phyloP scores from a whole-genome alignment of 2,329 filamentous ascomycete species.

The Fusarium napiforme region DNA sequence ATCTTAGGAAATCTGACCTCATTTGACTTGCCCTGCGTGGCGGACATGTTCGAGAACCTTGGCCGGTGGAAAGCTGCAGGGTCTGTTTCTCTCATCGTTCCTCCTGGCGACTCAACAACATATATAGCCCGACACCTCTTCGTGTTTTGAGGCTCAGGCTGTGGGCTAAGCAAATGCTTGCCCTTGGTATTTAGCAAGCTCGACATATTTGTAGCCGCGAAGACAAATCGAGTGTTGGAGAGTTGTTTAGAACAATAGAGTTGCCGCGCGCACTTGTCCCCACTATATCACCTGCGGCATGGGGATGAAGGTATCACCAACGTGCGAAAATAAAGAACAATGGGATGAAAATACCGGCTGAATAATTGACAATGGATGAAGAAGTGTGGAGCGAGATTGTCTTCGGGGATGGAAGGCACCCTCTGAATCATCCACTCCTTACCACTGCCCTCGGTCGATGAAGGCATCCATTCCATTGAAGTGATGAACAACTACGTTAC shows the following conservation, averaged over 20 bases:
- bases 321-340: neutral
- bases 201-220: conserved; percentile 6
- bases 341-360: neutral
- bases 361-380: neutral
- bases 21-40: neutral
- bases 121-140: conserved; percentile 21
- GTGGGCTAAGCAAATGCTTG: conserved; percentile 32
- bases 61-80: conserved; percentile 2
- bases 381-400: neutral
- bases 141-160: neutral
- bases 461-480: neutral
- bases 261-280: neutral
- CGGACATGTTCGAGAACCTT: neutral
- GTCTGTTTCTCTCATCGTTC: conserved; percentile 21
- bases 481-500: neutral
- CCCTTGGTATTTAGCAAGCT: neutral
- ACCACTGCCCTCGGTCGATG: neutral
- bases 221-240: neutral
- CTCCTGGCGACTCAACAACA: conserved; percentile 30
- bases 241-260: neutral
- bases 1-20: neutral
- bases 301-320: neutral
- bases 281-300: neutral
- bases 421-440: neutral
- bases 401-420: neutral